Conservation (phyloP, 345 rosid species). For the Dipteronia sinensis region DNA sequence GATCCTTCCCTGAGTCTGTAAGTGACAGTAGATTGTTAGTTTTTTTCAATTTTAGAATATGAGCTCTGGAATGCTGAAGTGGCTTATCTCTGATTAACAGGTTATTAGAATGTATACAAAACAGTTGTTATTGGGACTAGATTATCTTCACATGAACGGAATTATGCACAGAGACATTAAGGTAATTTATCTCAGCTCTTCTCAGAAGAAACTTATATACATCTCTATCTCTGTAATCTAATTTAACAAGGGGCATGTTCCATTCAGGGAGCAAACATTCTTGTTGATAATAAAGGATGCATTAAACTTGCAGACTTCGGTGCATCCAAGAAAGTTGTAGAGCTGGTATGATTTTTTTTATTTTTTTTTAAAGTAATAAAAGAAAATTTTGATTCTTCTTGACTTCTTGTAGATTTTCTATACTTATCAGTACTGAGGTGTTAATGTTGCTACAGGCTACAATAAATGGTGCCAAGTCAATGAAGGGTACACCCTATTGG, state of each 20-base stretch:
- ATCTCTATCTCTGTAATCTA: background rate
- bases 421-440: conserved; percentile 12
- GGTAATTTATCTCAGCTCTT: conserved; percentile 33
- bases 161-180: conserved; percentile 92
- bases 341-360: conserved; percentile 44
- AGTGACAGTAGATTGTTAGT: conserved; percentile 29
- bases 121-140: conserved; percentile 67
- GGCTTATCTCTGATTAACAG: conserved; percentile 30
- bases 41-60: conserved; percentile 17
- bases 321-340: conserved; percentile 89
- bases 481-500: conserved; percentile 95
- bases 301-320: conserved; percentile 93
- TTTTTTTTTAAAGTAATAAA: background rate
- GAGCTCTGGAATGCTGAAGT: background rate
- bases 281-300: conserved; percentile 90
- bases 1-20: conserved; percentile 82
- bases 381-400: background rate
- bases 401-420: background rate
- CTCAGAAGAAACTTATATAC: background rate
- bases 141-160: conserved; percentile 79
- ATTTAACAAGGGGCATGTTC: conserved; percentile 18
- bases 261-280: conserved; percentile 82
- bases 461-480: conserved; percentile 81
- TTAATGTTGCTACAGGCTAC: conserved; percentile 64
- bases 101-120: conserved; percentile 76